A percentile compares a stretch with the other conserved stretches of the same genome.
Conservation (phyloP, 805 yeast species). For the Tetrapisispora phaffii region DNA sequence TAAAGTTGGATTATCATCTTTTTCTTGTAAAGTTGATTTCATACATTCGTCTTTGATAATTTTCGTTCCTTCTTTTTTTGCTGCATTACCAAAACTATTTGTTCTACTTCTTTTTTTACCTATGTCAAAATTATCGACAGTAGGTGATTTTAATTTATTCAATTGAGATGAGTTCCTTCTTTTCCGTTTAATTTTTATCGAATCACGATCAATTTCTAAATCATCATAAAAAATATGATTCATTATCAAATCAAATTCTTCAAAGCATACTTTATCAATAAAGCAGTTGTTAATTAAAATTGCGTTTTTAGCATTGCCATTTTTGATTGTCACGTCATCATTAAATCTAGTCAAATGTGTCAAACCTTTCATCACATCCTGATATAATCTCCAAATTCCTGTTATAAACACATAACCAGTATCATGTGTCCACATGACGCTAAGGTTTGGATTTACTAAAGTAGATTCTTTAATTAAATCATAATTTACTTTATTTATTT, state of each 20-base stretch:
- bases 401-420: conserved; percentile 83
- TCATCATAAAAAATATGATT: conserved; percentile 3
- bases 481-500: conserved; percentile 11
- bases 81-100: neutral
- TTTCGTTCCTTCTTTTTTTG: neutral
- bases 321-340: neutral
- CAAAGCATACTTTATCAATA: neutral
- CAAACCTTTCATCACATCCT: conserved; percentile 28
- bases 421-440: conserved; percentile 78
- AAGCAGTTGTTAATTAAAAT: neutral
- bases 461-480: conserved; percentile 7
- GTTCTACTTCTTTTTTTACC: neutral
- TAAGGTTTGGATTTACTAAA: conserved; percentile 37
- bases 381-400: conserved; percentile 65
- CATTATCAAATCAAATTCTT: conserved; percentile 3
- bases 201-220: neutral
- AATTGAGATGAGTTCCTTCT: neutral
- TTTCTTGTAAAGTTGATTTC: neutral
- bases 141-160: neutral
- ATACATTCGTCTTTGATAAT: neutral
- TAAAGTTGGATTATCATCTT: neutral
- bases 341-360: conserved; percentile 3
- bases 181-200: neutral
- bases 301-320: neutral
- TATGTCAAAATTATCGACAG: neutral